Base-by-base conservation (phyloP, 2,329 filamentous ascomycete species). In the Cadophora luteo-olivacea region DNA sequence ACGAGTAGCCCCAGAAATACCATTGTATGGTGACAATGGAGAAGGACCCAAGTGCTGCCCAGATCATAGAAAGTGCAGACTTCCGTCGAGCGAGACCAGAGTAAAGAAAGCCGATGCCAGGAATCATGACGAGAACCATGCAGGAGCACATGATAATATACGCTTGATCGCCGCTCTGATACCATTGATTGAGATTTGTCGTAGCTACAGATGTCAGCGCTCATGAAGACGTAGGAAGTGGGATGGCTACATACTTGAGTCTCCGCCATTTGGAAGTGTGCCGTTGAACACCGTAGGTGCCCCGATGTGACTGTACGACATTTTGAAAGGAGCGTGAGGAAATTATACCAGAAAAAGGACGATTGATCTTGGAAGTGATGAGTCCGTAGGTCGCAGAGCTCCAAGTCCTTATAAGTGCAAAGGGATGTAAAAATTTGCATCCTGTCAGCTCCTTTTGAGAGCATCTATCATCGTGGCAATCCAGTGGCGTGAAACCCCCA, bases 1-100 rank as follows among this genome's bases (percentile, higher is more conserved):
- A 85, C 12, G 95, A 97, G 82, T 97, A 98, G 49, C 95, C 95
- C 95, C 95, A 98, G 81, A 98, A 97, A 78, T 97, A 98, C 95
- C 96, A 98, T 83, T 98, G 96, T 84, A 98, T 97, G 66, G 92
- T 91, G 79, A 97, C 86, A 78, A 98, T 90, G 54, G 92, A 94
- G 78, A 91, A 91, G 57, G 94, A 95, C 80, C 92, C 95, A 92
- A 98, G 96, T 82, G 92, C 93, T 16, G 95, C 94, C 93, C 94
- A 98, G 78, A 98, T 95, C 85, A 97, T 91, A 72, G 94, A 97
- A 51, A 98, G 87, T 38, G 96, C 95, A 3, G 95, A 98, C 84
- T 98, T 98, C 85, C 95, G 89, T 74, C 96, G 91, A 16, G 96
- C 95, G 74, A 98, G 90, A 75, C 95, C 95, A n/a, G 94, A 97